Base-by-base conservation (phyloP, 208 protist genomes). In the Tetramitus jugosus region DNA sequence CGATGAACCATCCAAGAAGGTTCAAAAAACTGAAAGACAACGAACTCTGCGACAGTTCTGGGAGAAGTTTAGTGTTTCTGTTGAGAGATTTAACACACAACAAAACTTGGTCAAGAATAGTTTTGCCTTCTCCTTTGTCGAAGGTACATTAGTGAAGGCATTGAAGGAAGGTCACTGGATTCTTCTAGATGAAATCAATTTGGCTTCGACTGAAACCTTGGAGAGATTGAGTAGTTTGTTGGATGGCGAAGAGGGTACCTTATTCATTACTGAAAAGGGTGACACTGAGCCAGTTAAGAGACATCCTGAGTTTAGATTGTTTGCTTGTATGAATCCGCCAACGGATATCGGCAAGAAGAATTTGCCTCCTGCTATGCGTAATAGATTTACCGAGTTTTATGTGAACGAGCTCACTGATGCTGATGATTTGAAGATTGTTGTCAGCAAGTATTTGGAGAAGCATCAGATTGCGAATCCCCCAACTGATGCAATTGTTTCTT, bases 261-360 rank as follows among this genome's bases (percentile, higher is more conserved):
- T 97, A 0, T 80, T 81, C 4, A 81, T 98, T 8, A 91, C 82
- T 14, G 94, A 97, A 60, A 64, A 78, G 33, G 94, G 94, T 45
- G 88, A 94, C 13, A 69, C 87, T 6, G 82, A 85, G 14, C 83
- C 83, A 39, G 76, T 98, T n/a, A 37, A 39, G 67, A 80, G 90
- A 39, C 97, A 99, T 86, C 91, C 92, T 29, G 93, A 99, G 79
- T 99, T 99, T 84, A 91, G 91, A 81, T 84, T 99, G 0, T 99
- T 99, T 84, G 98, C 96, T 10, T 98, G 96, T 84, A 99, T 99
- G 98, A 99, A 99, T 85, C 98, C 96, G 29, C 85, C 97, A 14
- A 99, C 96, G 7, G 99, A 99, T 84, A 94, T 98, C 37, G 98
- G 99, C 46, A 99, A 99, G 85, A 98, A 97, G 81, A 95, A 99